phyloP scores from a whole-genome alignment of 805 yeast species.

The Zygosaccharomyces kombuchaensis region DNA sequence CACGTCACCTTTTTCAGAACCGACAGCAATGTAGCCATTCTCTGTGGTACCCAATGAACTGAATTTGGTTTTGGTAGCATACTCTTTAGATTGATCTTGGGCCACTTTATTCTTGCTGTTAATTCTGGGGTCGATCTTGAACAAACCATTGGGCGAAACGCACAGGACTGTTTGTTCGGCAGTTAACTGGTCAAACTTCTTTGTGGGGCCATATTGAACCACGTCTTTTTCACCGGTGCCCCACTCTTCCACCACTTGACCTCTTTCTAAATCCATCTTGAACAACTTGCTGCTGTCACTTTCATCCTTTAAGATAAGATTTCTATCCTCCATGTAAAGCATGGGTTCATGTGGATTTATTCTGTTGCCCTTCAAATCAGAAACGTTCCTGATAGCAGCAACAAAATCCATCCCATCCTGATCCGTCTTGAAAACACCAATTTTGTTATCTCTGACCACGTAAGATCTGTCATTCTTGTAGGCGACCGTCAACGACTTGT shows the following conservation, averaged over 20 bases:
- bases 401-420: conserved; percentile 47
- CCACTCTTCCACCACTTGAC: conserved; percentile 87
- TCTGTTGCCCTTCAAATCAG: conserved; percentile 45
- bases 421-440: conserved; percentile 73
- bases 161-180: conserved; percentile 74
- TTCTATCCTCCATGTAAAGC: conserved; percentile 71
- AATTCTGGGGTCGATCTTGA: conserved; percentile 77
- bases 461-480: conserved; percentile 65
- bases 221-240: conserved; percentile 47
- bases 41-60: conserved; percentile 66
- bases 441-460: conserved; percentile 71
- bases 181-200: conserved; percentile 69
- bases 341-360: conserved; percentile 61
- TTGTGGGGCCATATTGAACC: conserved; percentile 61
- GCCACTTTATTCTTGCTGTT: conserved; percentile 52
- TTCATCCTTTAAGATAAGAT: conserved; percentile 61
- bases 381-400: conserved; percentile 62
- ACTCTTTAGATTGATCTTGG: conserved; percentile 48
- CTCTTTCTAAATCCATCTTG: conserved; percentile 75
- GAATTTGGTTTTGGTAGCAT: conserved; percentile 53
- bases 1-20: conserved; percentile 70
- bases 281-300: conserved; percentile 45
- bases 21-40: conserved; percentile 70
- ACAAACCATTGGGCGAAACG: conserved; percentile 57
- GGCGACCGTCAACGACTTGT: conserved; percentile 68